Evolutionary conservation across 1,284 basidiomycete genomes (phyloP), one percentile per base, ranked within the genome.

Genomic region (Marasmius tenuissimus): DNA sequence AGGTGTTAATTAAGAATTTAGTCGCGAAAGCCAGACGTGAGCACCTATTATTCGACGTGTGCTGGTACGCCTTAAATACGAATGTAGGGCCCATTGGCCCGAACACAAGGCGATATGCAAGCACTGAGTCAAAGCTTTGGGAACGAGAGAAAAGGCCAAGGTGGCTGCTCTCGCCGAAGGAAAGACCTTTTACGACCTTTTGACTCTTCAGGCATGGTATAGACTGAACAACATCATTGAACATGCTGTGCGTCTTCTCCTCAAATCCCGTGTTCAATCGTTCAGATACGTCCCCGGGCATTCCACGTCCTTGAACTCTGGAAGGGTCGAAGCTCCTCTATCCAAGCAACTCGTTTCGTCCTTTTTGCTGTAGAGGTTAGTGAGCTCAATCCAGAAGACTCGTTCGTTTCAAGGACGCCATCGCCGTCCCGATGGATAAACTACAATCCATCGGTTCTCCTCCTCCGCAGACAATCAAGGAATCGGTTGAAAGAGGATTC

Each of bases 11-110:
- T 12, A 14, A n/a, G n/a, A n/a, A 16, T 48, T 9, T 27, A 62
- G 63, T 14, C 61, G 63, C 12, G 54, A 62, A 49, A 62, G 63
- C 45, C 63, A 65, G 39, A 35, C 34, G 52, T 54, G 52, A 54
- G 52, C 16, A 35, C 4, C 8, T 38, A 8, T 35, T 35, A 18
- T 9, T 18, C 52, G 38, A 35, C 34, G 3, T n/a, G 20, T 33
- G 53, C 56, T 57, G 2, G 18, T 38, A 34, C 4, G 35, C 42
- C 57, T 34, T 20, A 3, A 11, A 39, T 10, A 11, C 14, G 14
- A 48, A 45, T 40, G 20, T 48, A 57, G 54, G 18, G 53, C 53
- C 4, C 50, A 65, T 38, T 65, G 63, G 63, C 52, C 61, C 20
- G 54, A 61, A 39, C 61, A 62, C 39, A 61, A 62, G 39, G 14